A percentile compares a stretch with the other conserved stretches of the same genome.
These are phyloP conservation scores for Liquidambar formosana DNA, from an alignment of 164 flowering plant genomes.

Conservation along the genomic window DNA sequence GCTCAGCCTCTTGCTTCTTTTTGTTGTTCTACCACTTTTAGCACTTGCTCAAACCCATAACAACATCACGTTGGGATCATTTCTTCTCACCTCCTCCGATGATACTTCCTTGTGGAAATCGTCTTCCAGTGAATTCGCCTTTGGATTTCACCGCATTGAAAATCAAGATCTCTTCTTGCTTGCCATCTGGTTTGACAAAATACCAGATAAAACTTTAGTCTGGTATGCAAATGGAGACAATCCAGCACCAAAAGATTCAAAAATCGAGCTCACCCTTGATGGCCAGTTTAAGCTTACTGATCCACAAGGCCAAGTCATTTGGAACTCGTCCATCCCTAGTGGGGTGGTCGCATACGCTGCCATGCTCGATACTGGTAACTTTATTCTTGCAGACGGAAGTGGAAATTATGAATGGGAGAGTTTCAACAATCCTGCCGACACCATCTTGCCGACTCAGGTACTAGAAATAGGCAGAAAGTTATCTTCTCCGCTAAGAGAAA, in stretches of 20 bases:
- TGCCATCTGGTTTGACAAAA: slow-evolving; percentile 14
- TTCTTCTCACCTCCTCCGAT: neutral
- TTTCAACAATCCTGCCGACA: neutral
- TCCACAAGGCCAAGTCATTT: neutral
- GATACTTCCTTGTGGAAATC: neutral
- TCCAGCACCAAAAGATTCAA: neutral
- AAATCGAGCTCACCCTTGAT: neutral
- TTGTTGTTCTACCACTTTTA: neutral
- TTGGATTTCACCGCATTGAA: neutral
- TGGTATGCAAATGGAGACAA: slow-evolving; percentile 9
- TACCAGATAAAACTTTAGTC: slow-evolving; percentile 1
- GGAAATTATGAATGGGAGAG: neutral
- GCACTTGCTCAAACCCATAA: neutral
- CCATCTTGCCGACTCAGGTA: neutral
- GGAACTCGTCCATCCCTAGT: neutral
- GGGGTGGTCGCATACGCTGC: neutral
- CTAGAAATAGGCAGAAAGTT: neutral
- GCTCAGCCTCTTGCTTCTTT: neutral
- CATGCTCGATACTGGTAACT: slow-evolving; percentile 5
- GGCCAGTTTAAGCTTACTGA: neutral
- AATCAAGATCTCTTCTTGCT: slow-evolving; percentile 1
- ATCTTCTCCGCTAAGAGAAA: neutral
- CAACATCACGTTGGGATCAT: slow-evolving; percentile 1
- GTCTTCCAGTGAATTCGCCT: slow-evolving; percentile 3
- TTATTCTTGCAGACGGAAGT: neutral